phyloP scores from a whole-genome alignment of 495 filamentous ascomycete species.

The Schizothecium vesticola region DNA sequence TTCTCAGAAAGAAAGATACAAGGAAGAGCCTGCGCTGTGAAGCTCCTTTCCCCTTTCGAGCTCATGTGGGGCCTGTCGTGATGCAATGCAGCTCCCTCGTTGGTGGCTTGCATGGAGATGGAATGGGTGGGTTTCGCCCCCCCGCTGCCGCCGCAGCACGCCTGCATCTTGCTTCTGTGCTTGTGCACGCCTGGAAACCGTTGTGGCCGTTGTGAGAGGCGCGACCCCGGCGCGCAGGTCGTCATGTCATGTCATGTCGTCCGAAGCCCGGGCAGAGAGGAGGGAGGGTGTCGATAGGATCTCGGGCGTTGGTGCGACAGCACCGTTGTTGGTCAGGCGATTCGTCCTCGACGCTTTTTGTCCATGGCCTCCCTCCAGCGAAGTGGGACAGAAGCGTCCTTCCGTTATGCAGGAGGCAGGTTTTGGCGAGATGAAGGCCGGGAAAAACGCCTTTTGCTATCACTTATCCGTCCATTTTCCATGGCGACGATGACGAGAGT shows the following conservation, averaged over 20 bases:
- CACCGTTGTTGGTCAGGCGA: neutral
- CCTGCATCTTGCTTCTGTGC: neutral
- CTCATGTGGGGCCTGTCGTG: neutral
- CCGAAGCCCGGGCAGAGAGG: neutral
- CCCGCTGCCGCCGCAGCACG: no score
- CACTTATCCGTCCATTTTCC: neutral
- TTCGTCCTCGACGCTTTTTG: neutral
- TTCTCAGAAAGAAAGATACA: no score
- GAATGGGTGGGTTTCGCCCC: neutral
- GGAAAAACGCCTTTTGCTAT: neutral
- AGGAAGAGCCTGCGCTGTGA: no score
- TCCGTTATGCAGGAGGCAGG: neutral
- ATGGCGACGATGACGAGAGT: neutral
- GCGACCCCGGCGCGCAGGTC: neutral
- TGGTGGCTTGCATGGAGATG: neutral
- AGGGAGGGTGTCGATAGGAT: neutral
- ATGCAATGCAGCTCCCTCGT: neutral
- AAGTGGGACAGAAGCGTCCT: neutral
- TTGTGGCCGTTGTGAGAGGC: neutral
- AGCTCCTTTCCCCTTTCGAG: neutral
- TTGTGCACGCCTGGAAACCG: neutral
- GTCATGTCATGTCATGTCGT: neutral
- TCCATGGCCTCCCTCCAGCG: neutral
- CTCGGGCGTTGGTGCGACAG: neutral
- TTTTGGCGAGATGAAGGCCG: neutral